Evolutionary conservation across 176 grass and related monocot genomes (phyloP), one percentile per base, ranked within the genome.

Genomic region (Poa pratensis): DNA sequence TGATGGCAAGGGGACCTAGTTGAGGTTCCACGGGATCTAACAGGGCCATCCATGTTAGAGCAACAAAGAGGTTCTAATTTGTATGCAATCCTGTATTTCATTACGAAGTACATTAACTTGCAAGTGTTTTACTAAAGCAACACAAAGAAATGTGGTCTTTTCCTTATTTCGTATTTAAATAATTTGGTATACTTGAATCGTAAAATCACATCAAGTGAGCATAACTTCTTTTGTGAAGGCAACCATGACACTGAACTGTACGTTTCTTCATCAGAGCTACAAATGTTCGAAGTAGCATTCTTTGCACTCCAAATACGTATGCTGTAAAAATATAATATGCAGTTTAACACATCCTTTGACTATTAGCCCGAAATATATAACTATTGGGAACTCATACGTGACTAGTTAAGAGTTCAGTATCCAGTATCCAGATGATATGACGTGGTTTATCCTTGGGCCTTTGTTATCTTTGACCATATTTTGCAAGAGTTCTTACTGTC

Each of bases 1-100:
- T 79, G 91, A 93, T 87, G 91, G 80, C 73, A 95, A 93, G 80
- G 91, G 95, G 9, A 91, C 71, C 54, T 63, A 14, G 30, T 30
- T 30, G 30, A 30, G 30, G 30, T 30, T 30, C 30, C 30, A 30
- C 30, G 30, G 30, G 30, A 30, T 30, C 30, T 30, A 30, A 30
- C 30, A 30, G 30, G 30, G 30, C 30, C 30, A 30, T 30, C 30
- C 30, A 30, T 30, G 30, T 30, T 30, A 30, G 2, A 30, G 30
- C 30, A 30, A 30, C 30, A 30, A 30, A 30, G 30, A 30, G 30
- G 30, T 30, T 30, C 30, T 30, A 30, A 30, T 72, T 72, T 63
- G 30, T 10, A 45, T 7, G 42, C 15, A 16, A 53, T 40, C 10
- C 0, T 69, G 19, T 46, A 43, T 40, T 65, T 80, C 8, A 46